Evolutionary conservation across 164 flowering plant species (phyloP).

Genomic region (Tinospora cordifolia): DNA sequence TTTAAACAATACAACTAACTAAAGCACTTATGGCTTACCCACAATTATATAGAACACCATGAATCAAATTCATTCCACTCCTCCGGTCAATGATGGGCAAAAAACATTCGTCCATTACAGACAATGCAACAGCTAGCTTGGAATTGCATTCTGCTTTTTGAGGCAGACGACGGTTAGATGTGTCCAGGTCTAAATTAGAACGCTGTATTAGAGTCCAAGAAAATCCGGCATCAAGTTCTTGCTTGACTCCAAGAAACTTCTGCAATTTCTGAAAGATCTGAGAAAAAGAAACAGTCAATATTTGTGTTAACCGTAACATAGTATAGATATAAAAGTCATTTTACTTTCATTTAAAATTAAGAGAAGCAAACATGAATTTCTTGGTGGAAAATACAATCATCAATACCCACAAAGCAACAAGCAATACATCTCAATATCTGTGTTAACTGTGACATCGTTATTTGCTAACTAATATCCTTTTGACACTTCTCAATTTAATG

Average conservation of each 20-base stretch:
- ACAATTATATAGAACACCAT: slow-evolving; percentile 68
- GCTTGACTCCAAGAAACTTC: slow-evolving; percentile 69
- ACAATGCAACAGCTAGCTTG: slow-evolving; percentile 79
- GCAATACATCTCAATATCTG: neutral
- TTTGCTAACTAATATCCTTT: neutral
- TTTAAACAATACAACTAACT: neutral
- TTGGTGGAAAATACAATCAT: neutral
- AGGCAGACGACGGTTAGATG: slow-evolving; percentile 31
- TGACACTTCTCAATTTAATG: neutral
- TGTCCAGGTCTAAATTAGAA: slow-evolving; percentile 39
- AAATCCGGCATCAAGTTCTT: slow-evolving; percentile 80
- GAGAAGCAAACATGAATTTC: neutral
- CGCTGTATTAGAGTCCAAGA: slow-evolving; percentile 83
- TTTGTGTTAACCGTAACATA: no score
- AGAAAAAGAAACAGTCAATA: no score
- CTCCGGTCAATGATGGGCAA: slow-evolving; percentile 79
- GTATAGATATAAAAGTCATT: neutral
- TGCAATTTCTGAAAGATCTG: slow-evolving; percentile 66
- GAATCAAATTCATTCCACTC: slow-evolving; percentile 70
- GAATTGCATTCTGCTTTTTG: slow-evolving; percentile 81
- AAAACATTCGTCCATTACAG: slow-evolving; percentile 94
- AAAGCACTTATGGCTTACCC: slow-evolving; percentile 54
- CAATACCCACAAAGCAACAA: neutral
- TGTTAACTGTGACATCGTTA: neutral
- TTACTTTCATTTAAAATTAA: no score